Evolutionary conservation across 257 asterid genomes (phyloP).

Genomic region (Nicotiana noctiflora): DNA sequence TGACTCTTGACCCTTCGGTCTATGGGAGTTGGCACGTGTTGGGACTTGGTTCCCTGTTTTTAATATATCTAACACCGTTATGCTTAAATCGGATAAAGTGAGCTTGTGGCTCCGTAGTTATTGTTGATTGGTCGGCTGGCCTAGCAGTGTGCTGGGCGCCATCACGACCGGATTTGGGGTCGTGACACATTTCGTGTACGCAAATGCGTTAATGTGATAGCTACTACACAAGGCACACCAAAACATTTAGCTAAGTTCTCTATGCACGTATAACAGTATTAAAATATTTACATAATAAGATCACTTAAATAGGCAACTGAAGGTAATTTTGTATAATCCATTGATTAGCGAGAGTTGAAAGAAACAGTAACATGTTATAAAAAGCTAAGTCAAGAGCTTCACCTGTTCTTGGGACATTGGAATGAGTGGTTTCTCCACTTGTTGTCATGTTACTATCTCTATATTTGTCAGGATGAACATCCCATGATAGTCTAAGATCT

Average conservation of each 20-base stretch:
- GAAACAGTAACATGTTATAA: too few species aligned
- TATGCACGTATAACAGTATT: neutral
- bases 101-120: too few species aligned
- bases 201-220: neutral
- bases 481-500: constrained; percentile 8
- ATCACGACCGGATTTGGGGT: too few species aligned
- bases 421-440: neutral
- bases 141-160: too few species aligned
- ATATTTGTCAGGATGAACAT: constrained; percentile 4
- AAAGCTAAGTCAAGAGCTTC: neutral
- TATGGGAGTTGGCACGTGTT: too few species aligned
- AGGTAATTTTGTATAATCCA: neutral
- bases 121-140: too few species aligned
- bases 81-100: too few species aligned
- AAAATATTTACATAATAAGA: neutral
- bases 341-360: neutral
- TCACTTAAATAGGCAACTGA: neutral
- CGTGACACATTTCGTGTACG: neutral
- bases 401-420: neutral
- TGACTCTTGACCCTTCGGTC: too few species aligned
- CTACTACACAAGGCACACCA: neutral
- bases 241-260: neutral
- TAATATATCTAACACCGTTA: too few species aligned
- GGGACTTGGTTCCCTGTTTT: too few species aligned
- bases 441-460: neutral